A percentile compares a stretch with the other conserved stretches of the same genome.
Evolutionary conservation across 352 stramenopile species (phyloP).

Genomic region (Hyaloperonospora brassicae): DNA sequence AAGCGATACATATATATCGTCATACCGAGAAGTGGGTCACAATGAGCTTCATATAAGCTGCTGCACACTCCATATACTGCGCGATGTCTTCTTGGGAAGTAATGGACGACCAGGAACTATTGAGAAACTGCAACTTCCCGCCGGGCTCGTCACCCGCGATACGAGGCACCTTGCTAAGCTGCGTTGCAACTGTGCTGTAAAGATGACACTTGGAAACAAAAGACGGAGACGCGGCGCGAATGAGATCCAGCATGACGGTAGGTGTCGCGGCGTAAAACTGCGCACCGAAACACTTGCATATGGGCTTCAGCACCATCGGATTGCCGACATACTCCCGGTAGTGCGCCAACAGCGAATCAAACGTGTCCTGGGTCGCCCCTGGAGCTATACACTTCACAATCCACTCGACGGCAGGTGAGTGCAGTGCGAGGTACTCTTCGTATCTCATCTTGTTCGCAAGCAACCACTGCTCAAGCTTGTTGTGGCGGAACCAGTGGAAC

Average conservation of each 20-base stretch:
- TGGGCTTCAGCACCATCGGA: conserved; percentile 86
- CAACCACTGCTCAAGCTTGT: conserved; percentile 49
- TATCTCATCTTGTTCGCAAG: conserved; percentile 45
- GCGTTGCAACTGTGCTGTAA: conserved; percentile 59
- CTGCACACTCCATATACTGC: conserved; percentile 77
- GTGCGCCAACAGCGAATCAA: conserved; percentile 63
- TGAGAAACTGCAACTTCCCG: conserved; percentile 72
- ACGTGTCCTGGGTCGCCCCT: conserved; percentile 35
- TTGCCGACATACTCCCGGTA: conserved; percentile 80
- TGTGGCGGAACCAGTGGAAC: conserved; percentile 60
- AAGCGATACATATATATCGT: neutral
- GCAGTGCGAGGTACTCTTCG: conserved; percentile 62
- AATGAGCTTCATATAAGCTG: conserved; percentile 80
- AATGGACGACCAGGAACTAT: conserved; percentile 80
- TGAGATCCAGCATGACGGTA: conserved; percentile 56
- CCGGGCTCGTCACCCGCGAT: conserved; percentile 29
- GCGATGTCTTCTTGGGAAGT: conserved; percentile 60
- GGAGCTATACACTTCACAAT: conserved; percentile 64
- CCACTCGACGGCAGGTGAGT: conserved; percentile 85
- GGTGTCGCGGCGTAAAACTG: conserved; percentile 51
- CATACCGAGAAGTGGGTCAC: conserved; percentile 72
- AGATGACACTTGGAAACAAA: conserved; percentile 57
- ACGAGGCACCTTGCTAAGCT: conserved; percentile 37
- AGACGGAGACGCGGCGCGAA: conserved; percentile 46
- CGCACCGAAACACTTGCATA: conserved; percentile 68